phyloP scores from a whole-genome alignment of 305 asterid genomes.

The Solanum hybrid region DNA sequence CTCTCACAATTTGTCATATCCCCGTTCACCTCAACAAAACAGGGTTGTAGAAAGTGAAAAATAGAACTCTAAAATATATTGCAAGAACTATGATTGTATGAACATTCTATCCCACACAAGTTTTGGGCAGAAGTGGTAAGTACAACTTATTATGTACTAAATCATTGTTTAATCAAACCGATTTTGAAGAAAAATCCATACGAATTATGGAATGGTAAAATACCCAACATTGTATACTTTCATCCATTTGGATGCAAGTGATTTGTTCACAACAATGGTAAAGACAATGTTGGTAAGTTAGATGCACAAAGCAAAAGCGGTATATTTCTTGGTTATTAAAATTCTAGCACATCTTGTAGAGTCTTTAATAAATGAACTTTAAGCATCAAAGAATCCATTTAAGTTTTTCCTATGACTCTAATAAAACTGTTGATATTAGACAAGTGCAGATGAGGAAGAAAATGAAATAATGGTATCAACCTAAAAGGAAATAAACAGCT shows the following conservation, averaged over 20 bases:
- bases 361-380: background rate
- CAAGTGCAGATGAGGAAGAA: background rate
- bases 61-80: too few species aligned
- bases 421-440: background rate
- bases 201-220: background rate
- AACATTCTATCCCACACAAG: background rate
- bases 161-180: background rate
- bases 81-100: background rate
- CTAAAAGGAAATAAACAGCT: background rate
- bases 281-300: background rate
- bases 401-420: background rate
- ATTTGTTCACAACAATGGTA: background rate
- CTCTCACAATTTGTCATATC: background rate
- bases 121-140: background rate
- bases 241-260: background rate
- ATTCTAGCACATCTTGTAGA: background rate
- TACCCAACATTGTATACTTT: background rate
- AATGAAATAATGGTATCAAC: too few species aligned
- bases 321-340: too few species aligned
- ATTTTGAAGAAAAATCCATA: background rate
- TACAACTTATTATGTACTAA: background rate
- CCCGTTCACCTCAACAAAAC: background rate
- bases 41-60: background rate
- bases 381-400: background rate
- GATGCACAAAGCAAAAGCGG: background rate